Percentiles rank a stretch among this genome's conserved stretches.
Evolutionary conservation across 139 green algal genomes (phyloP).

Genomic region (Edaphochlamys debaryana): DNA sequence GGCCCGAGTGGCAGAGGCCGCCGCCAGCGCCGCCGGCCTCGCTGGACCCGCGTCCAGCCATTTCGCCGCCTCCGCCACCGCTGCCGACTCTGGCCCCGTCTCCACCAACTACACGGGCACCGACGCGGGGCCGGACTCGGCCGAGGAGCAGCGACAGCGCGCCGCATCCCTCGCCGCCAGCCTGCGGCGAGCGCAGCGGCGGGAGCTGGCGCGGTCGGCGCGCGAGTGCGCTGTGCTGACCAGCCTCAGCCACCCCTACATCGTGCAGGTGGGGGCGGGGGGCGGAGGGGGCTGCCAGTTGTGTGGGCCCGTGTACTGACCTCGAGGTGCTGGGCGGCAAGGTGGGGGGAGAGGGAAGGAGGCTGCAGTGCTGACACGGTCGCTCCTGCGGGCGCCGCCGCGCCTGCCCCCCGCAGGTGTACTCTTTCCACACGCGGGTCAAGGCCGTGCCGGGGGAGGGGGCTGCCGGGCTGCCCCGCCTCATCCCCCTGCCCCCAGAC

Average conservation of each 20-base stretch:
- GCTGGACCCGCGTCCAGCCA: no score
- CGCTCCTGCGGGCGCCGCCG: background rate
- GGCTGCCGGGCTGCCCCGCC: no score
- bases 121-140: no score
- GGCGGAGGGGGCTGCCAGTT: background rate
- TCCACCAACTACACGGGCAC: no score
- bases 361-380: background rate
- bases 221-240: constrained; percentile 20
- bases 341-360: no score
- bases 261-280: background rate
- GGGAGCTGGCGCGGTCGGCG: constrained; percentile 11
- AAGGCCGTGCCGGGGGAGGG: background rate
- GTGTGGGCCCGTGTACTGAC: no score
- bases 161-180: background rate
- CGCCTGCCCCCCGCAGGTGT: background rate
- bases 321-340: no score
- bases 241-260: constrained; percentile 1
- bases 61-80: no score
- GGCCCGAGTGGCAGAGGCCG: background rate
- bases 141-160: no score
- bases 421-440: constrained; percentile 27
- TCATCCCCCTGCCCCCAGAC: no score
- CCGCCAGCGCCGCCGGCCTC: no score
- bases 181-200: constrained; percentile 22
- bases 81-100: no score